Percentiles rank a stretch among this genome's conserved stretches.
phyloP scores from a whole-genome alignment of 441 rosid genomes.

The Aleurites moluccanus region DNA sequence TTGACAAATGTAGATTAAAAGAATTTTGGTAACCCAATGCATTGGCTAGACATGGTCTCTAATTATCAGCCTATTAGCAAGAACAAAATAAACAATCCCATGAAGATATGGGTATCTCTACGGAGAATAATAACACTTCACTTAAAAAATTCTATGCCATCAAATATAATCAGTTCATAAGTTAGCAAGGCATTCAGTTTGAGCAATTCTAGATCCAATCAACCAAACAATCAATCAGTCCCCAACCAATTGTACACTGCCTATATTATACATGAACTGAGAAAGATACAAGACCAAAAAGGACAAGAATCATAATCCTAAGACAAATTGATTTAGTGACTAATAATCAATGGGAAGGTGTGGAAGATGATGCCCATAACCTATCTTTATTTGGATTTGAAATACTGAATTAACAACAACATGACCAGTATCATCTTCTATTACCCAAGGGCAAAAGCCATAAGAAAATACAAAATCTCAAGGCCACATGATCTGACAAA shows the following conservation, averaged over 20 bases:
- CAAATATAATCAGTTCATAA: background rate
- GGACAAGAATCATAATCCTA: background rate
- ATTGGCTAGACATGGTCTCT: background rate
- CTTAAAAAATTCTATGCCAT: background rate
- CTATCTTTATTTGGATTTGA: background rate
- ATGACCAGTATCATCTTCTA: background rate
- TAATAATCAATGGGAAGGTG: background rate
- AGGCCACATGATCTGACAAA: background rate
- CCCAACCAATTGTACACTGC: background rate
- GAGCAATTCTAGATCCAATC: background rate
- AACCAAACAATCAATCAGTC: background rate
- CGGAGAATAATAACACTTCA: background rate
- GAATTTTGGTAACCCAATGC: background rate
- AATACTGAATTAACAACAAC: background rate
- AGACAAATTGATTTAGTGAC: background rate
- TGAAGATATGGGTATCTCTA: background rate
- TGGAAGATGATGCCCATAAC: background rate
- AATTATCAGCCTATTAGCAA: background rate
- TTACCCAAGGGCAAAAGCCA: background rate
- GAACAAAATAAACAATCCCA: background rate
- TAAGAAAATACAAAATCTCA: background rate
- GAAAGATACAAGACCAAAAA: background rate
- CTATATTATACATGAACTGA: background rate
- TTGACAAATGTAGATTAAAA: background rate
- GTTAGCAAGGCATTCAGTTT: background rate